A percentile compares a stretch with the other conserved stretches of the same genome.
Conservation (phyloP, 371 early-diverging fungal genomes). For the Fennellomyces sp. region DNA sequence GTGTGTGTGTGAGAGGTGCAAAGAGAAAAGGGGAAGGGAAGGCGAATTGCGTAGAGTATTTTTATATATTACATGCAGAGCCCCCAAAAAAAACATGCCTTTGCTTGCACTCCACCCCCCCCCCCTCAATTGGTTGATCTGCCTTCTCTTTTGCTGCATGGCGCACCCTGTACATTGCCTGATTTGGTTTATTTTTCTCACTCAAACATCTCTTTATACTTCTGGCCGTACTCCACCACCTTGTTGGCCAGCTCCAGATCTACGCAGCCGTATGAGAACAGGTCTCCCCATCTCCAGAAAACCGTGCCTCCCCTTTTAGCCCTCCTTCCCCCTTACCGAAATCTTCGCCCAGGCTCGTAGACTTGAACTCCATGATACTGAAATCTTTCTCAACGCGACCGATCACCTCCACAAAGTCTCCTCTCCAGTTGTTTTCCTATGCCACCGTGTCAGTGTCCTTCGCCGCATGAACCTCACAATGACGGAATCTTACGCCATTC, state of each 20-base stretch:
- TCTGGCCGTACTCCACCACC: constrained; percentile 43
- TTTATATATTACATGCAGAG: not conserved
- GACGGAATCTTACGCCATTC: constrained; percentile 57
- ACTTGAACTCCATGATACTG: constrained; percentile 42
- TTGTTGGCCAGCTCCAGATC: constrained; percentile 49
- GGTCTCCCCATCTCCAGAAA: not conserved
- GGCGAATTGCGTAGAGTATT: not conserved
- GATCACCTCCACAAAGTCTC: constrained; percentile 47
- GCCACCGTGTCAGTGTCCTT: not conserved
- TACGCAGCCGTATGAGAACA: constrained; percentile 4
- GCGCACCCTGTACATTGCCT: not conserved
- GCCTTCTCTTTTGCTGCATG: not conserved
- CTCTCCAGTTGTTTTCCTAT: constrained; percentile 49
- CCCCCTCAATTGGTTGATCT: not conserved
- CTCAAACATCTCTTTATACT: constrained; percentile 45
- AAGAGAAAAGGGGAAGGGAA: not conserved
- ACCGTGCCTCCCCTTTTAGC: not conserved
- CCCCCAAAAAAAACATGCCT: too few species aligned
- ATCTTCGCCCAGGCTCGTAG: constrained; percentile 38
- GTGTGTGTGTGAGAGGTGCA: too few species aligned
- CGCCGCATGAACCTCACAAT: not conserved
- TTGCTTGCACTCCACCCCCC: not conserved
- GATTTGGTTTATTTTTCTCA: constrained; percentile 11
- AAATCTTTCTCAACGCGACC: constrained; percentile 43
- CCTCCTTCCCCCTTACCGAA: constrained; percentile 26